Evolutionary conservation across 1,284 basidiomycete species (phyloP).

Genomic region (Caloboletus inedulis): DNA sequence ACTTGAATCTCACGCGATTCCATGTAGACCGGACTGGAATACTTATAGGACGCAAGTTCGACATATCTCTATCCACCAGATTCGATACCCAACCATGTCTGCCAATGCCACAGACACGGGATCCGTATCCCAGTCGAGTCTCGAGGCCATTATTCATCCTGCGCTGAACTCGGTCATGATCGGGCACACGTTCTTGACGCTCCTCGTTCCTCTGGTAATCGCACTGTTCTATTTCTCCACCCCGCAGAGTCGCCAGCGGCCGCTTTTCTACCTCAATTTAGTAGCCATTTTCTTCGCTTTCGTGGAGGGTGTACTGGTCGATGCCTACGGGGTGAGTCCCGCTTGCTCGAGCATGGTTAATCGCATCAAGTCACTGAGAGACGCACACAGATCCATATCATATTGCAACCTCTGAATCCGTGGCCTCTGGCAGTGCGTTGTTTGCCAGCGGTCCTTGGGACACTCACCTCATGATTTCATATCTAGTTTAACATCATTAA

Average conservation of each 20-base stretch:
- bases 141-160: background rate
- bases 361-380: background rate
- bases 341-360: background rate
- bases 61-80: background rate
- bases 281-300: slow-evolving; percentile 19
- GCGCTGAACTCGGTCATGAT: slow-evolving; percentile 18
- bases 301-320: slow-evolving; percentile 13
- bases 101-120: slow-evolving; percentile 1
- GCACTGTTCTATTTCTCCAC: slow-evolving; percentile 29
- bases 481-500: slow-evolving; percentile 12
- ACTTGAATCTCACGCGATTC: background rate
- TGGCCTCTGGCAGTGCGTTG: slow-evolving; percentile 5
- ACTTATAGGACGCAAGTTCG: background rate
- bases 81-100: background rate
- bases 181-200: slow-evolving; percentile 19
- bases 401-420: slow-evolving; percentile 17
- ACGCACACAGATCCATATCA: slow-evolving; percentile 13
- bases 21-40: background rate
- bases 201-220: slow-evolving; percentile 24
- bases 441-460: background rate
- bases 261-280: slow-evolving; percentile 26
- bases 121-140: background rate
- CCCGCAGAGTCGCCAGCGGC: slow-evolving; percentile 11
- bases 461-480: background rate
- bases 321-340: slow-evolving; percentile 14